phyloP scores from a whole-genome alignment of 75 land plant species.

The Selaginella tamariscina region DNA sequence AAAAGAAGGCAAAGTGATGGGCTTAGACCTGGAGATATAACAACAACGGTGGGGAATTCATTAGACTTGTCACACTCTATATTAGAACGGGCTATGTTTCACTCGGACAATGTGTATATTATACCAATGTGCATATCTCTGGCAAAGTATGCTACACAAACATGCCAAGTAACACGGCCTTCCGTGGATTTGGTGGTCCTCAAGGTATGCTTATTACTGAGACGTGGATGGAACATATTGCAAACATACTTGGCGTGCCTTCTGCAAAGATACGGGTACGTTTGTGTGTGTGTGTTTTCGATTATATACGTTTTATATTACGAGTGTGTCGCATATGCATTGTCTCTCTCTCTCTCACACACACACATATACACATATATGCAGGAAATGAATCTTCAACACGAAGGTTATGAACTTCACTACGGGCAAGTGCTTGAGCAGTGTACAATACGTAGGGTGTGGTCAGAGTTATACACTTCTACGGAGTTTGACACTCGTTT shows the following conservation, averaged over 20 bases:
- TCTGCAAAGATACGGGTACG: slow-evolving; percentile 87
- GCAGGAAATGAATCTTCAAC: slow-evolving; percentile 88
- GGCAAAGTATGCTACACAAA: slow-evolving; percentile 90
- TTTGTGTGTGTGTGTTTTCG: slow-evolving; percentile 6
- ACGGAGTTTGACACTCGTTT: slow-evolving; percentile 41
- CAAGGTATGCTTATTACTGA: slow-evolving; percentile 94
- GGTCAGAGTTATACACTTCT: slow-evolving; percentile 61
- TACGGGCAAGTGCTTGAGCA: slow-evolving; percentile 68
- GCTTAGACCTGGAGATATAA: slow-evolving; percentile 73
- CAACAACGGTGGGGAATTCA: slow-evolving; percentile 95
- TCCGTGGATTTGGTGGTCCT: slow-evolving; percentile 96
- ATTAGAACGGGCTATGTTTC: slow-evolving; percentile 88
- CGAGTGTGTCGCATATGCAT: too few species aligned
- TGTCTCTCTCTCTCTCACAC: too few species aligned
- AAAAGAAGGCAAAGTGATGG: slow-evolving; percentile 67
- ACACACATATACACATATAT: too few species aligned
- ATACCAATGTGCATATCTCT: slow-evolving; percentile 58
- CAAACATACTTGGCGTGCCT: slow-evolving; percentile 42
- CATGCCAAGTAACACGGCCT: slow-evolving; percentile 87
- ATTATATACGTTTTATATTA: background rate
- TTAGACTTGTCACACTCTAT: slow-evolving; percentile 73
- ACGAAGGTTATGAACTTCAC: slow-evolving; percentile 60
- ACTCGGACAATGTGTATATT: slow-evolving; percentile 83
- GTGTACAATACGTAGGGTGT: slow-evolving; percentile 40
- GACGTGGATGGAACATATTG: slow-evolving; percentile 86